These are phyloP conservation scores for Thalia dealbata DNA, from an alignment of 176 grass and related monocot genomes.

Conservation along the genomic window DNA sequence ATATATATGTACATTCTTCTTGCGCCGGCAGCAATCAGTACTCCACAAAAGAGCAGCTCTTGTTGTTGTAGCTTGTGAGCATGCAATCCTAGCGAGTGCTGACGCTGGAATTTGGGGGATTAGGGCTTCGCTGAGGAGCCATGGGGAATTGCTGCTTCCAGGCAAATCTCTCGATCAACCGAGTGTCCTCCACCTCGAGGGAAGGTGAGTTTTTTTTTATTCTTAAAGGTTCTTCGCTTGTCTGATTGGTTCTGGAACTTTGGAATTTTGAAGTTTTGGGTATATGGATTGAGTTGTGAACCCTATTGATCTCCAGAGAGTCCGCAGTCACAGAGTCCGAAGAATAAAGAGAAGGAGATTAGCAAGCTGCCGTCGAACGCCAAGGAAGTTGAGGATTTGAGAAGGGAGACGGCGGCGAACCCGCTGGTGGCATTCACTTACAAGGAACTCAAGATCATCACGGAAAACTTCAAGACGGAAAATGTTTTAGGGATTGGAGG, in stretches of 20 bases:
- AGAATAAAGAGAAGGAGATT: neutral
- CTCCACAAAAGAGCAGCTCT: neutral
- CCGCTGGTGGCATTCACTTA: constrained; percentile 2
- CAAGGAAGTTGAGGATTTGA: constrained; percentile 11
- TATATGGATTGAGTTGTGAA: neutral
- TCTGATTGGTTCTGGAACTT: neutral
- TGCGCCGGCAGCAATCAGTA: neutral
- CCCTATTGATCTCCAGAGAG: neutral
- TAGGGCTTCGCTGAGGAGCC: neutral
- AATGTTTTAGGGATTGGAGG: constrained; percentile 4
- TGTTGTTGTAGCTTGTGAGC: neutral
- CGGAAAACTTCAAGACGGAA: constrained; percentile 8
- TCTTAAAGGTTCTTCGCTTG: neutral
- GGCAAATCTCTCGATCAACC: neutral
- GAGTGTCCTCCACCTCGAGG: constrained; percentile 8
- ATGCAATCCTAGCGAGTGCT: neutral
- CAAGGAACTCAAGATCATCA: constrained; percentile 6
- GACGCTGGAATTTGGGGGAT: neutral
- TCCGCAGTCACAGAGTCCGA: neutral
- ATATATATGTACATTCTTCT: no score
- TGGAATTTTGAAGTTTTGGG: no score
- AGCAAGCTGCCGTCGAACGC: constrained; percentile 12
- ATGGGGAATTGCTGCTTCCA: constrained; percentile 14
- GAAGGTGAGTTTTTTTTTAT: neutral
- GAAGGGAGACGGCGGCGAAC: neutral